Evolutionary conservation across 257 asterid genomes (phyloP).

Genomic region (Paulownia fortunei): DNA sequence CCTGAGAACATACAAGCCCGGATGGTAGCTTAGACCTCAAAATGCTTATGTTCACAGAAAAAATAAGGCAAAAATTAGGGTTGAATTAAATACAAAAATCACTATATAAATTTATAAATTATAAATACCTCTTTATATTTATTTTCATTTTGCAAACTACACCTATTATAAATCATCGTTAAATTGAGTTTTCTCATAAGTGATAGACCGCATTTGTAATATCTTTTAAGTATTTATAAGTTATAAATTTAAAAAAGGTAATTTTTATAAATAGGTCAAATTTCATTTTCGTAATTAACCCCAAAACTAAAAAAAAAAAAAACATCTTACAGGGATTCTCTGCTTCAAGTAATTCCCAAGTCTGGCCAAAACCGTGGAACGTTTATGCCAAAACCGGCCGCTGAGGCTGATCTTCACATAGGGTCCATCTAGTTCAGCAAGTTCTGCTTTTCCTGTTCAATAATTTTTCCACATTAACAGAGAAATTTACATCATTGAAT

Average conservation of each 20-base stretch:
- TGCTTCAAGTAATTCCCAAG: conserved; percentile 94
- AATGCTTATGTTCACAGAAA: background rate
- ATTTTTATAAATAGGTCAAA: too few species aligned
- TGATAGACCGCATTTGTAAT: too few species aligned
- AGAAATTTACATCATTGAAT: background rate
- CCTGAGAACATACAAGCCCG: conserved; percentile 44
- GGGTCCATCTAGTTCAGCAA: conserved; percentile 92
- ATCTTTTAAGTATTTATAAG: too few species aligned
- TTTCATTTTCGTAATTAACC: too few species aligned
- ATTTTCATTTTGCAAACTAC: too few species aligned
- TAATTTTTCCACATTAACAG: background rate
- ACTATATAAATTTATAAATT: too few species aligned
- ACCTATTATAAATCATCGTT: too few species aligned
- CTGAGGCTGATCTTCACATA: conserved; percentile 82
- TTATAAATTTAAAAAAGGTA: too few species aligned
- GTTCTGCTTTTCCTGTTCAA: conserved; percentile 75
- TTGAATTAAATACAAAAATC: too few species aligned
- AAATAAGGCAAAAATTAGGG: background rate
- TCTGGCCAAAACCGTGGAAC: conserved; percentile 74
- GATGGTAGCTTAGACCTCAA: background rate
- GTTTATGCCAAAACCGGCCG: conserved; percentile 89
- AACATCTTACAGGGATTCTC: conserved; percentile 75
- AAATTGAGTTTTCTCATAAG: too few species aligned
- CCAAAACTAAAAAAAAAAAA: background rate
- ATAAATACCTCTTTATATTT: too few species aligned